These are phyloP conservation scores for Salix exigua DNA, from an alignment of 345 rosid genomes.

Conservation along the genomic window DNA sequence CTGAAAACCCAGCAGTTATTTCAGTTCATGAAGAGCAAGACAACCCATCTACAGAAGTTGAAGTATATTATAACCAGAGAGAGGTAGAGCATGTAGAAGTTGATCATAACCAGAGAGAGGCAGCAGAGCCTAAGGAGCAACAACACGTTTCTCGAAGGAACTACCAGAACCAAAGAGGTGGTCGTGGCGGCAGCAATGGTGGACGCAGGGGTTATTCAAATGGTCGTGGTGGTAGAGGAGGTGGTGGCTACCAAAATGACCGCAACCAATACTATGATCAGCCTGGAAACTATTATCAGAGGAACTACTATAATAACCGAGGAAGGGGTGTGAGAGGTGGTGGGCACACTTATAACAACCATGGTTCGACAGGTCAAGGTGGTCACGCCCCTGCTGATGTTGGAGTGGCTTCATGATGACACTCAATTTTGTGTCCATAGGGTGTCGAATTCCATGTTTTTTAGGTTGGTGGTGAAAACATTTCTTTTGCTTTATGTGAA, in stretches of 20 bases:
- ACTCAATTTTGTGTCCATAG: not conserved
- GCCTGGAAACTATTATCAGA: slow-evolving; percentile 58
- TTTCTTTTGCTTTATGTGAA: slow-evolving; percentile 5
- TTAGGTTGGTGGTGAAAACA: slow-evolving; percentile 6
- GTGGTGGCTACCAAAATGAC: slow-evolving; percentile 63
- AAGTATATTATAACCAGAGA: slow-evolving; percentile 32
- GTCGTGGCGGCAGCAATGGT: slow-evolving; percentile 56
- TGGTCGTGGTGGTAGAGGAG: slow-evolving; percentile 74
- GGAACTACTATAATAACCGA: slow-evolving; percentile 60
- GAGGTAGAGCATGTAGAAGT: slow-evolving; percentile 33
- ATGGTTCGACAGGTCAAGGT: slow-evolving; percentile 43
- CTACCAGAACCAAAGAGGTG: slow-evolving; percentile 66
- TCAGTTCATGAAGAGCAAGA: slow-evolving; percentile 42
- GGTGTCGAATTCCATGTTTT: not conserved
- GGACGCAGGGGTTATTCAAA: slow-evolving; percentile 63
- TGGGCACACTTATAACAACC: slow-evolving; percentile 38
- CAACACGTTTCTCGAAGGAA: slow-evolving; percentile 55
- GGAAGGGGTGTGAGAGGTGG: slow-evolving; percentile 63
- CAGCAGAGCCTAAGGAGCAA: slow-evolving; percentile 41
- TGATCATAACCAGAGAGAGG: slow-evolving; percentile 37
- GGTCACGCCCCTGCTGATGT: slow-evolving; percentile 46
- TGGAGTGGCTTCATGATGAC: slow-evolving; percentile 44
- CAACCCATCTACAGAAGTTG: slow-evolving; percentile 34
- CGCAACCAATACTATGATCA: slow-evolving; percentile 58
- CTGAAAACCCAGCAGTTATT: slow-evolving; percentile 33